Evolutionary conservation across 164 flowering plant species (phyloP).

Genomic region (Kingdonia uniflora): DNA sequence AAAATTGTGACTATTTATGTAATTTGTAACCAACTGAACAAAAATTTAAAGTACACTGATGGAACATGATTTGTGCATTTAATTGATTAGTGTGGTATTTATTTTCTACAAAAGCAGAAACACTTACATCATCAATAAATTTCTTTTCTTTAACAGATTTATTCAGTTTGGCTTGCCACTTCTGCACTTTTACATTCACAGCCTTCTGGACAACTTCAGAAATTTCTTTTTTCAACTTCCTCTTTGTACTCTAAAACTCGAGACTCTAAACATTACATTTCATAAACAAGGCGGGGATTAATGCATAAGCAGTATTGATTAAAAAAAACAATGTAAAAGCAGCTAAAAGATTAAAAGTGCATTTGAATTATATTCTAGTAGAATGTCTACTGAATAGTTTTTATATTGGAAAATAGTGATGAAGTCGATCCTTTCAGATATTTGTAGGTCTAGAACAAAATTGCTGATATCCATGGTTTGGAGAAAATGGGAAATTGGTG

Average conservation of each 20-base stretch:
- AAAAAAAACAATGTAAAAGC: neutral
- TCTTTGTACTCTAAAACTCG: conserved; percentile 57
- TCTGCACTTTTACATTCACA: conserved; percentile 44
- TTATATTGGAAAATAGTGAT: no score
- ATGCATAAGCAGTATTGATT: no score
- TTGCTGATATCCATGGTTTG: no score
- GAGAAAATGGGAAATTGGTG: no score
- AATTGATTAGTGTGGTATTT: no score
- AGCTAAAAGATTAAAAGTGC: neutral
- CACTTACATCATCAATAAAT: conserved; percentile 80
- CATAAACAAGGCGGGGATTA: conserved; percentile 4
- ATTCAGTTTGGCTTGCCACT: conserved; percentile 65
- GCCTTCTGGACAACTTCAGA: conserved; percentile 60
- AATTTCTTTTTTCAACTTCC: conserved; percentile 59
- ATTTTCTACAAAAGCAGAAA: no score
- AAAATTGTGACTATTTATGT: no score
- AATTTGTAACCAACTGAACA: no score
- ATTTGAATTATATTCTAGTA: no score
- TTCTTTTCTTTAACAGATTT: conserved; percentile 57
- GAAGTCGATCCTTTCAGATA: no score
- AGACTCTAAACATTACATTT: conserved; percentile 56
- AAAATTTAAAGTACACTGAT: neutral
- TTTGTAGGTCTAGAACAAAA: no score
- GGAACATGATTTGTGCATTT: neutral
- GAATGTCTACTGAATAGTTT: no score